These are phyloP conservation scores for Metarhizium robertsii DNA, from an alignment of 2,329 filamentous ascomycete genomes.

Conservation along the genomic window DNA sequence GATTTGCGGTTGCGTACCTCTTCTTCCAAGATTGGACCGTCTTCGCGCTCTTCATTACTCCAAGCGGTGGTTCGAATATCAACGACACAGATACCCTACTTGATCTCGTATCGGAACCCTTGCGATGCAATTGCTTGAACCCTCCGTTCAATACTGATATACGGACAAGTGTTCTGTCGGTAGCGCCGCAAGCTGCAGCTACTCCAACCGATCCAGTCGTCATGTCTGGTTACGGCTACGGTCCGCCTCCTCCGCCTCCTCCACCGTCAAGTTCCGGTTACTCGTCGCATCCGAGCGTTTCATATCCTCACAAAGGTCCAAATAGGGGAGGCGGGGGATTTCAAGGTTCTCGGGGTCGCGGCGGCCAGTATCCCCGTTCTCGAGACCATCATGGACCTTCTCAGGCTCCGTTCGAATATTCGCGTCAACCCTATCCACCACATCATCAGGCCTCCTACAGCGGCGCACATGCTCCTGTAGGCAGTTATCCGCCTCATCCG, in stretches of 20 bases:
- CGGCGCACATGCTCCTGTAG: conserved; percentile 25
- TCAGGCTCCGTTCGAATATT: conserved; percentile 34
- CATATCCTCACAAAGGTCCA: conserved; percentile 28
- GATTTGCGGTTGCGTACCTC: background rate
- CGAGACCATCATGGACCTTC: conserved; percentile 32
- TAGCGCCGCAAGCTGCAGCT: conserved; percentile 5
- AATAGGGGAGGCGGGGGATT: conserved; percentile 33
- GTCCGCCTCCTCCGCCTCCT: conserved; percentile 36
- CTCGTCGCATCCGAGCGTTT: conserved; percentile 25
- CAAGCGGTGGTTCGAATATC: background rate
- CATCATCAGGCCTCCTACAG: conserved; percentile 21
- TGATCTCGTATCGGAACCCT: background rate
- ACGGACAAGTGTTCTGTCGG: conserved; percentile 13
- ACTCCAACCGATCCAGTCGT: background rate
- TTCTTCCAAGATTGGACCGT: background rate
- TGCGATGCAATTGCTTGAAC: background rate
- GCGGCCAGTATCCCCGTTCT: conserved; percentile 26
- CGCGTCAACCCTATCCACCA: conserved; percentile 26
- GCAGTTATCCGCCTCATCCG: conserved; percentile 26
- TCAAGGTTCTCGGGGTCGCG: conserved; percentile 27
- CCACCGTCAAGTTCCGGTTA: conserved; percentile 26
- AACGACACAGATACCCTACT: background rate
- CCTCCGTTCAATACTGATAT: background rate
- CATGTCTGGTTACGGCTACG: conserved; percentile 45
- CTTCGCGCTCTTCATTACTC: background rate